A percentile compares a stretch with the other conserved stretches of the same genome.
These are phyloP conservation scores for Talaromyces funiculosus DNA, from an alignment of 2,329 filamentous ascomycete genomes.

Conservation along the genomic window DNA sequence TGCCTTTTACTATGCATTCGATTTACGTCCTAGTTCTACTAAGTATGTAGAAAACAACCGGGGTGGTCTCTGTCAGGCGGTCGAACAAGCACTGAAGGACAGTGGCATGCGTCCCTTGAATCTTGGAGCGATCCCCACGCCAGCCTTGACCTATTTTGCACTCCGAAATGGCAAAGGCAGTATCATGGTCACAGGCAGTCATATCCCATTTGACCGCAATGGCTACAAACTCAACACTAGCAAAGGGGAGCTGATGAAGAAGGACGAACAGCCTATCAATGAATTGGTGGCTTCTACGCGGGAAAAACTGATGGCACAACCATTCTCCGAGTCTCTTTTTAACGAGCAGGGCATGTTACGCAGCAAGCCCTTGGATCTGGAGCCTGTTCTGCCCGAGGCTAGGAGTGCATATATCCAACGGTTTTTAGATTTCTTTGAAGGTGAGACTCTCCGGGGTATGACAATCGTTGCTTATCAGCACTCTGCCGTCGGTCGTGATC, in stretches of 20 bases:
- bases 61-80: slow-evolving; percentile 27
- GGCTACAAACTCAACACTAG: slow-evolving; percentile 32
- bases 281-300: slow-evolving; percentile 22
- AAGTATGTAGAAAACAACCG: slow-evolving; percentile 25
- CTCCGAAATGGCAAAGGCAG: slow-evolving; percentile 26
- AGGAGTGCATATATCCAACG: slow-evolving; percentile 25
- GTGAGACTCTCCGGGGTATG: slow-evolving; percentile 23
- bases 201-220: slow-evolving; percentile 33
- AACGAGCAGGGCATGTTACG: slow-evolving; percentile 25
- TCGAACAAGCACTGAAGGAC: slow-evolving; percentile 26
- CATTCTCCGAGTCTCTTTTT: slow-evolving; percentile 25
- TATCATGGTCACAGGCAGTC: slow-evolving; percentile 33
- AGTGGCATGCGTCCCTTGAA: slow-evolving; percentile 26
- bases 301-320: slow-evolving; percentile 22
- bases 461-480: slow-evolving; percentile 30
- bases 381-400: slow-evolving; percentile 18
- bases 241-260: slow-evolving; percentile 29
- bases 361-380: slow-evolving; percentile 15
- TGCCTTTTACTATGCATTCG: slow-evolving; percentile 29
- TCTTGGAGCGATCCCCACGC: slow-evolving; percentile 29
- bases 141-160: slow-evolving; percentile 27
- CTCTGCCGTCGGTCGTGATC: slow-evolving; percentile 27
- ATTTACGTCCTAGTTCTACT: slow-evolving; percentile 30
- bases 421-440: slow-evolving; percentile 28
- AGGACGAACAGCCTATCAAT: slow-evolving; percentile 29